Evolutionary conservation across 176 grass and related monocot species (phyloP), one percentile per base, ranked within the genome.

Genomic region (Alloteropsis semialata): DNA sequence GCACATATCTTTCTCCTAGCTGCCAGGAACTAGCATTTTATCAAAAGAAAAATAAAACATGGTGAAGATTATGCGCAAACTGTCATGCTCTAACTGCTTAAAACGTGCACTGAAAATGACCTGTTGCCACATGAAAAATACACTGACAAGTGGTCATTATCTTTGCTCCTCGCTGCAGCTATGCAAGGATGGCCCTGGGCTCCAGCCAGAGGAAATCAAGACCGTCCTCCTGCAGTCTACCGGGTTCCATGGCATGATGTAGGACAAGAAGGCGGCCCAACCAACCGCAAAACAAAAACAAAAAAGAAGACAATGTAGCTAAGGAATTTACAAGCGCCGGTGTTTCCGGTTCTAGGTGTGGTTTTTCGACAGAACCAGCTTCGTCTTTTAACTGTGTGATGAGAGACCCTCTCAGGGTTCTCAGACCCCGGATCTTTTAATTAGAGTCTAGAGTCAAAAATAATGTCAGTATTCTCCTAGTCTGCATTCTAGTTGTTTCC

Each of bases 141-240:
- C 70, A 24, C 65, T 86, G 9, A 74, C 65, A 16, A 14, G 28
- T 65, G 15, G 18, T 84, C 24, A 29, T 38, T 42, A 2, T 45
- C 9, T 69, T 49, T 19, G 33, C 80, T 33, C 49, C 64, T 89
- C 4, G 15, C 81, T 82, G 84, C 89, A 99, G 97, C 93, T 96
- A 79, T 87, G 87, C 89, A 96, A 92, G 66, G 97, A 99, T 53
- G 93, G 84, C 4, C 92, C 89, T 22, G 87, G 89, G 33, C 76
- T 92, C 58, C 67, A 87, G 62, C 93, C 97, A 1, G 97, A 99
- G 42, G 97, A 96, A 45, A 99, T 99, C 86, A 99, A 99, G 81
- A 81, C 91, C 1, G 83, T 94, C 59, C 97, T 99, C 38, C 67
- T 96, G 82, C 91, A 99, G 63, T 93, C 91, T 32, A 83, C 93